These are phyloP conservation scores for Cordyceps javanica DNA, from an alignment of 2,329 filamentous ascomycete genomes.

Conservation along the genomic window DNA sequence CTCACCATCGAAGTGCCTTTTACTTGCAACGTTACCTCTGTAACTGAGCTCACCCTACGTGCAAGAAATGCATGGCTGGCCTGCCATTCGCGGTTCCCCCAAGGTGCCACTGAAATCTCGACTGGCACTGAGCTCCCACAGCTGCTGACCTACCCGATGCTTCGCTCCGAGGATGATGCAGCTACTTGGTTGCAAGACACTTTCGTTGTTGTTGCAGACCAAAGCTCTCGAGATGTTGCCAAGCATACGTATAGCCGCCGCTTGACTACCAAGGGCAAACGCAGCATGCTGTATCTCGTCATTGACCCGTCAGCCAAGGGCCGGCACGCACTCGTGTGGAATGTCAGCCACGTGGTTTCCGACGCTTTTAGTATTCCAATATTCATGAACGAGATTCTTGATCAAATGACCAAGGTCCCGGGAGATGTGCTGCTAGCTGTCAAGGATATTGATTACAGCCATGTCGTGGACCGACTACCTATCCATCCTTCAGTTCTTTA, in stretches of 20 bases:
- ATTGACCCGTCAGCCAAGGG: neutral
- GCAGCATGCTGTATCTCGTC: conserved; percentile 5
- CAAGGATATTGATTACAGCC: neutral
- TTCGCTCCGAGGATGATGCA: neutral
- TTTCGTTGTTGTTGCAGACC: neutral
- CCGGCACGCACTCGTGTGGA: neutral
- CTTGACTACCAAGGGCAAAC: neutral
- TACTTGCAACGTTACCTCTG: neutral
- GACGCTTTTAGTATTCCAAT: neutral
- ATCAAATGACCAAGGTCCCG: neutral
- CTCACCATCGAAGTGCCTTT: conserved; percentile 3
- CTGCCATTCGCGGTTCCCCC: neutral
- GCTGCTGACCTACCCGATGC: neutral
- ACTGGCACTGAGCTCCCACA: neutral
- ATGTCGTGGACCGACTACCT: neutral
- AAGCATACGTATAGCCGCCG: neutral
- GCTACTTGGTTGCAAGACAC: neutral
- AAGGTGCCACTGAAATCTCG: neutral
- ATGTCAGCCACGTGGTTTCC: neutral
- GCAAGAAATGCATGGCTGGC: neutral
- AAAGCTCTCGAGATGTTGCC: neutral
- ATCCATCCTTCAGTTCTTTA: neutral
- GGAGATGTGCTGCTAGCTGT: neutral
- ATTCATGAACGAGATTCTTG: neutral
- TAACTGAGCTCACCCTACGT: neutral